Conservation (phyloP, 1,284 basidiomycete species). For the Ganoderma meredithae region DNA sequence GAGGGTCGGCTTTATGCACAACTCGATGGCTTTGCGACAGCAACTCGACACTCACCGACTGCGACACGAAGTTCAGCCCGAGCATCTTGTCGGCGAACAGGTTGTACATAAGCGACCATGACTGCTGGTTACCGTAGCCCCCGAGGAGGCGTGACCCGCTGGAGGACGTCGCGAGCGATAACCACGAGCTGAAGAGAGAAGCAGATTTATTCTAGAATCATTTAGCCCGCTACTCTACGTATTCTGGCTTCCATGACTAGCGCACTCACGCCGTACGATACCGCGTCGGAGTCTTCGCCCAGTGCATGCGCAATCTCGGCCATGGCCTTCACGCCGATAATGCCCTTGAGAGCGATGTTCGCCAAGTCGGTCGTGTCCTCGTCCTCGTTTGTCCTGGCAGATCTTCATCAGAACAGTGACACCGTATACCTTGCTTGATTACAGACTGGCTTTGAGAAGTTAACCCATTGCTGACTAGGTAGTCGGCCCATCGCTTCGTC, state of each 20-base stretch:
- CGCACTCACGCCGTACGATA: conserved; percentile 56
- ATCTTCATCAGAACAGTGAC: neutral
- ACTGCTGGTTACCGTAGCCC: conserved; percentile 53
- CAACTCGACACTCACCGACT: conserved; percentile 27
- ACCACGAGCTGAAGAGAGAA: conserved; percentile 35
- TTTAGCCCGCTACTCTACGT: neutral
- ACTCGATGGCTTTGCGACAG: neutral
- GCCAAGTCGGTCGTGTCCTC: conserved; percentile 61
- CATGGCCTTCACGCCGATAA: conserved; percentile 75
- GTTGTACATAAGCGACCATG: conserved; percentile 73
- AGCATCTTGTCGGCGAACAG: conserved; percentile 70
- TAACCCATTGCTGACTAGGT: conserved; percentile 65
- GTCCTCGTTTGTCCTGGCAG: conserved; percentile 60
- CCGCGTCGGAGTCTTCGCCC: conserved; percentile 52
- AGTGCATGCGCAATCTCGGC: conserved; percentile 60
- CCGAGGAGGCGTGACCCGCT: conserved; percentile 43
- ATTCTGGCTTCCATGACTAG: neutral
- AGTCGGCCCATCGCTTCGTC: conserved; percentile 74
- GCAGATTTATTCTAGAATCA: conserved; percentile 27
- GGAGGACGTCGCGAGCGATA: conserved; percentile 45
- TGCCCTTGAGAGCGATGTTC: conserved; percentile 79
- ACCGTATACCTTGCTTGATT: neutral
- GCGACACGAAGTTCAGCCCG: conserved; percentile 30
- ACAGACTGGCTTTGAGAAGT: conserved; percentile 42
- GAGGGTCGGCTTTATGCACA: neutral